phyloP scores from a whole-genome alignment of 306 rosid genomes.

The Calophaca sinica region DNA sequence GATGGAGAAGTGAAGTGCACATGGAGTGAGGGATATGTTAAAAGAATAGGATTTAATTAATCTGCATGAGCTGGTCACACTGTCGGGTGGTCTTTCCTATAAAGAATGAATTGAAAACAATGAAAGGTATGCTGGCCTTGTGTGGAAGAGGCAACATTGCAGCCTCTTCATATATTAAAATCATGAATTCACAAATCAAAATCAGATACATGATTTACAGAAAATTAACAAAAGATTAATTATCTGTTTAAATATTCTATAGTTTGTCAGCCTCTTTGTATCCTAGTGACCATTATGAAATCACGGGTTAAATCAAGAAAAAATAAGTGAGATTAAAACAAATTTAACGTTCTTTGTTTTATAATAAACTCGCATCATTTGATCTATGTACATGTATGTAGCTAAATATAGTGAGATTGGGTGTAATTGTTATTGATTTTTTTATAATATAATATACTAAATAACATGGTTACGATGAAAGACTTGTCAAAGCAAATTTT shows the following conservation, averaged over 20 bases:
- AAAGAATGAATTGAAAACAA: constrained; percentile 53
- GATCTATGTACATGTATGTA: background rate
- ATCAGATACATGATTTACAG: constrained; percentile 30
- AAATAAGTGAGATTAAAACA: background rate
- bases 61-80: constrained; percentile 57
- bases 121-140: constrained; percentile 59
- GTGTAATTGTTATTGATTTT: background rate
- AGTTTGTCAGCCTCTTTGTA: constrained; percentile 43
- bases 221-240: constrained; percentile 37
- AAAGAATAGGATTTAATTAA: constrained; percentile 32
- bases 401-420: background rate
- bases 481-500: background rate
- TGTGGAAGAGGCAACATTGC: constrained; percentile 65
- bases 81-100: constrained; percentile 60
- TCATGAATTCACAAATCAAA: constrained; percentile 49
- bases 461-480: background rate
- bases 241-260: constrained; percentile 40
- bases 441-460: background rate
- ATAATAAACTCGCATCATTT: background rate
- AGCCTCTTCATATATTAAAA: constrained; percentile 52
- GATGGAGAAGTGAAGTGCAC: constrained; percentile 69
- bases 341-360: background rate
- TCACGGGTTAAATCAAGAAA: constrained; percentile 46
- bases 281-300: constrained; percentile 38
- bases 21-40: constrained; percentile 62